Conservation (phyloP, 345 rosid species). For the Eucalyptus curtisii region DNA sequence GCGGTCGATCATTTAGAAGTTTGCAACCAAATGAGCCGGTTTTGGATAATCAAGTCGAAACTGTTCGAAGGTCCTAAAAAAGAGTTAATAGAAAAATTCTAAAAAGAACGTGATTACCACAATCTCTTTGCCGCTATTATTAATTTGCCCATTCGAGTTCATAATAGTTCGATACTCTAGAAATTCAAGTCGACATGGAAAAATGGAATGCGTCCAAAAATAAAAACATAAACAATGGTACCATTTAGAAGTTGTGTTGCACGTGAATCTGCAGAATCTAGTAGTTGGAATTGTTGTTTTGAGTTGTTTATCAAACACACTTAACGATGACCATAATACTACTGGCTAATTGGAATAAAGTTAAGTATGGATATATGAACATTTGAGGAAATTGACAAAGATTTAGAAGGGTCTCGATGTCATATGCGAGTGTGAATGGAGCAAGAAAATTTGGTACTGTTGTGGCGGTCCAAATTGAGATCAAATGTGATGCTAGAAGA, state of each 20-base stretch:
- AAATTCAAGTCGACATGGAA: background rate
- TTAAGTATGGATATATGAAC: background rate
- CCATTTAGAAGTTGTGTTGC: rapidly evolving
- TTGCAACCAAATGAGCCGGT: background rate
- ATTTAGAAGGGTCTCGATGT: background rate
- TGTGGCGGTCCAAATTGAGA: background rate
- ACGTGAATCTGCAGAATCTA: background rate
- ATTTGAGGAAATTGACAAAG: background rate
- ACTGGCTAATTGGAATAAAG: background rate
- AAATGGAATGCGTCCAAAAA: background rate
- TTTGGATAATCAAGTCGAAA: background rate
- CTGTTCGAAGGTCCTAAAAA: background rate
- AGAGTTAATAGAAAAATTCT: background rate
- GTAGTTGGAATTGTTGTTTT: background rate
- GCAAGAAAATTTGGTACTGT: too few species aligned
- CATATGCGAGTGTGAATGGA: background rate
- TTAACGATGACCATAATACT: background rate
- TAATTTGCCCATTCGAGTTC: background rate
- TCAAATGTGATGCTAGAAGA: background rate
- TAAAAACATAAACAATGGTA: background rate
- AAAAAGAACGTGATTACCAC: background rate
- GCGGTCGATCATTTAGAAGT: background rate
- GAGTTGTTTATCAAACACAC: background rate
- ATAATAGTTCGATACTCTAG: background rate
- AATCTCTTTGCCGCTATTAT: background rate